phyloP scores from a whole-genome alignment of 768 basidiomycete species.

The Gelatoporia subvermispora region DNA sequence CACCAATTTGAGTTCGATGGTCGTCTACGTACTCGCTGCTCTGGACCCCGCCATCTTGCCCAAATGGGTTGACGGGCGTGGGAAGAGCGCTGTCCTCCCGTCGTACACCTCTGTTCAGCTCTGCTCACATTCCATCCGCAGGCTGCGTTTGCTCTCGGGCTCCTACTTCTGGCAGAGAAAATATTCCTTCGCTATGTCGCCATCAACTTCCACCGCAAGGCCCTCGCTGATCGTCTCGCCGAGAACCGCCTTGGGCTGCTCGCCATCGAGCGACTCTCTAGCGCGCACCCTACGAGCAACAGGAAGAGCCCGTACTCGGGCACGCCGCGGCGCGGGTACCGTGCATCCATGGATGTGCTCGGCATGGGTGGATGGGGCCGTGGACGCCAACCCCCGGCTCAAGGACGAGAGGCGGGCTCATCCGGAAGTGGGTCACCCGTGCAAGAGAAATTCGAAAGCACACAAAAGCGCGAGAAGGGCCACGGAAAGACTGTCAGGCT shows the following conservation, averaged over 20 bases:
- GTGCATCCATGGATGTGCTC: constrained; percentile 13
- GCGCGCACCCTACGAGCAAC: constrained; percentile 43
- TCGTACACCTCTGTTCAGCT: constrained; percentile 33
- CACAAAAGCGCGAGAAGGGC: neutral
- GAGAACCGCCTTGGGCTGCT: constrained; percentile 69
- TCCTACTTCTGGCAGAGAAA: constrained; percentile 49
- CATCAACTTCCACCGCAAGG: constrained; percentile 75
- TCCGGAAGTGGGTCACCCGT: neutral
- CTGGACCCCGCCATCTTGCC: too few relatives aligned
- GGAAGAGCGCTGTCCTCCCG: too few relatives aligned
- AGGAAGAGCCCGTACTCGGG: constrained; percentile 34
- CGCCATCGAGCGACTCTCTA: constrained; percentile 68
- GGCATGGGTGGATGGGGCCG: constrained; percentile 5
- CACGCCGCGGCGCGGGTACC: constrained; percentile 38
- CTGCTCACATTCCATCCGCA: constrained; percentile 14
- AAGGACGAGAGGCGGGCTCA: neutral
- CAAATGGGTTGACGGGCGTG: too few relatives aligned
- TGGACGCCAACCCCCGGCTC: neutral
- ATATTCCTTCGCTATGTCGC: constrained; percentile 71
- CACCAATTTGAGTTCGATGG: too few relatives aligned
- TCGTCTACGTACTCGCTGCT: too few relatives aligned
- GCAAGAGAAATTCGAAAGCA: neutral
- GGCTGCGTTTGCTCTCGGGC: constrained; percentile 39
- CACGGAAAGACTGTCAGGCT: constrained; percentile 18
- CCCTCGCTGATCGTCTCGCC: constrained; percentile 65